Evolutionary conservation across 169 alveolate genomes (phyloP), one percentile per base, ranked within the genome.

Genomic region (Cryptosporidium muris): DNA sequence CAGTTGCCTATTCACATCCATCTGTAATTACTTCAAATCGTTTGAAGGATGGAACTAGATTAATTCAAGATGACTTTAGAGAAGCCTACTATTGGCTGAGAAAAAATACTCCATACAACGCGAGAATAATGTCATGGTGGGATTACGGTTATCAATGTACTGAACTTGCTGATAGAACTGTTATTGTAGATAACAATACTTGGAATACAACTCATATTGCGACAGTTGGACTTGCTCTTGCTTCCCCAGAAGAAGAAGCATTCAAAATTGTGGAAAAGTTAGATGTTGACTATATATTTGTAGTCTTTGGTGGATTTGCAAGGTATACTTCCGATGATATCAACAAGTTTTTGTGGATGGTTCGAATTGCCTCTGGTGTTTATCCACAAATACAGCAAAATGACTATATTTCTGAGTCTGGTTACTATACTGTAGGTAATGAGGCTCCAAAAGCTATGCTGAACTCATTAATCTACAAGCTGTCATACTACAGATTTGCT

Each of bases 51-150:
- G 98, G 99, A 63, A 89, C 93, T 34, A 89, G 97, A 88, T 90
- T 94, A 43, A 95, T 97, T 34, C 94, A 95, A 52, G 99, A 98
- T 90, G 99, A 98, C 88, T 96, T 96, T 88, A 93, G 99, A 74
- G 99, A 98, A 85, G 99, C 99, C 54, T 98, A 97, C 91, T 94
- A 95, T 88, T 98, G 99, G 99, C 88, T 98, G 7, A 92, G 98
- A 54, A 93, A 94, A 93, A 98, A 98, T 82, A 97, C 99, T 42
- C 94, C 91, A 43, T 92, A 92, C 12, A 97, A 96, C 81, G 94
- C 99, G 8, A 94, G 95, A 65, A 93, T 98, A 54, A 92, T 96
- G 91, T 91, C 98, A 5, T 98, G 99, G 99, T 98, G 99, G 99
- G 99, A 98, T 90, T 98, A 98, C 82, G 99, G 99, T 8, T 98